Evolutionary conservation across 257 asterid species (phyloP), one percentile per base, ranked within the genome.

Genomic region (Rehmannia glutinosa): DNA sequence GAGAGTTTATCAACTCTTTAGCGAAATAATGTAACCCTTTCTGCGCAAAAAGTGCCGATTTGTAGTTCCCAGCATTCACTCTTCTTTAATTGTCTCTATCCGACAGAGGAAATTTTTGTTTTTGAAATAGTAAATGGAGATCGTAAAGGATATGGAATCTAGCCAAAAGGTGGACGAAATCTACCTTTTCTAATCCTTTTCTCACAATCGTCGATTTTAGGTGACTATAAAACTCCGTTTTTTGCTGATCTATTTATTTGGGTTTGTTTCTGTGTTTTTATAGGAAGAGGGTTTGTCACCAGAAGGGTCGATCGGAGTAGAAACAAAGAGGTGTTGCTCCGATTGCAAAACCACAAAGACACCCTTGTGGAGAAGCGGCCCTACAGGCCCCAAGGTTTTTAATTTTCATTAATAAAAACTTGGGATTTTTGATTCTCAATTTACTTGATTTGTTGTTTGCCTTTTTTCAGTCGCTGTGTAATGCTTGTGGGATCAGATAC

Each of bases 331-430:
- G 74, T 59, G 50, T 21, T 89, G 97, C 66, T 75, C 72, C 56
- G 81, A 75, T 70, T 89, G 96, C 78, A 84, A 74, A 62, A 81
- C 92, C 51, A 83, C 93, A 4, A 82, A 74, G 46, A 90, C 97
- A 8, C 97, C 97, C 32, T 60, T 87, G 23, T 89, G 97, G 97
- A 80, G 97, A 73, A 64, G 80, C 64, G 97, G 95, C 21, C 97
- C 97, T 1, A 39, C 79, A 5, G 95, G 97, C 41, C 95, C 86
- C 39, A 87, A 85, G 91, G 95, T 89, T 46, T 59, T 5, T 8
- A 5, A 41, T 27, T 35, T 28, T 9, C 8, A 0, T n/a, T n/a
- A n/a, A n/a, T n/a, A n/a, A 4, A 9, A 5, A 41, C 32, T 0
- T 32, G 4, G 4, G 4, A 0, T 45, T 23, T 33, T 8, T n/a